phyloP scores from a whole-genome alignment of 2,329 filamentous ascomycete genomes.

The Aspergillus neotritici region DNA sequence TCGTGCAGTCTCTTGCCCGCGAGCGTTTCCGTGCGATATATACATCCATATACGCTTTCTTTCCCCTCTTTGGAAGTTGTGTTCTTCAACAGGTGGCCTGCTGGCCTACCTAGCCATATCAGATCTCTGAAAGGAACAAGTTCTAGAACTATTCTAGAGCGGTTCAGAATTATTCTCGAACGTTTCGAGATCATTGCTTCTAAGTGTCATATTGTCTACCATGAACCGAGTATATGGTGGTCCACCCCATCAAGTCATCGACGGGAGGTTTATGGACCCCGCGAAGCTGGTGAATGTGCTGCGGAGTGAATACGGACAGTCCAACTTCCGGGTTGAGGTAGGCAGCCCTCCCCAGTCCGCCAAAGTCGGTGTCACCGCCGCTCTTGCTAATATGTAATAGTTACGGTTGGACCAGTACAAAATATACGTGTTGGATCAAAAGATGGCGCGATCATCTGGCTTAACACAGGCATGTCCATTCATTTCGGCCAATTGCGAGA shows the following conservation, averaged over 20 bases:
- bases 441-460: not conserved
- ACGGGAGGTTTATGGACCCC: conserved; percentile 5
- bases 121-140: too few relatives aligned
- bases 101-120: too few relatives aligned
- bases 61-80: too few relatives aligned
- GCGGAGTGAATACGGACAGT: conserved; percentile 4
- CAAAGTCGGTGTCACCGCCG: too few relatives aligned
- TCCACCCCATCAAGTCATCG: conserved; percentile 4
- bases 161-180: too few relatives aligned
- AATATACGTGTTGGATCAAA: conserved; percentile 4
- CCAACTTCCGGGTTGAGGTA: conserved; percentile 8
- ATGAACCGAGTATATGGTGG: not conserved
- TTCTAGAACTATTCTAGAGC: too few relatives aligned
- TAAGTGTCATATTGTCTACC: not conserved
- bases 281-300: conserved; percentile 4
- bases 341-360: not conserved
- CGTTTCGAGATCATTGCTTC: too few relatives aligned
- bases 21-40: too few relatives aligned
- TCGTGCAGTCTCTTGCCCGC: too few relatives aligned
- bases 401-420: conserved; percentile 9
- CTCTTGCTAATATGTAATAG: too few relatives aligned
- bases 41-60: too few relatives aligned
- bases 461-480: not conserved
- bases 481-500: not conserved
- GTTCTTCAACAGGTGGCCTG: too few relatives aligned